A percentile compares a stretch with the other conserved stretches of the same genome.
These are phyloP conservation scores for Litsea cubeba DNA, from an alignment of 164 flowering plant genomes.

Conservation along the genomic window DNA sequence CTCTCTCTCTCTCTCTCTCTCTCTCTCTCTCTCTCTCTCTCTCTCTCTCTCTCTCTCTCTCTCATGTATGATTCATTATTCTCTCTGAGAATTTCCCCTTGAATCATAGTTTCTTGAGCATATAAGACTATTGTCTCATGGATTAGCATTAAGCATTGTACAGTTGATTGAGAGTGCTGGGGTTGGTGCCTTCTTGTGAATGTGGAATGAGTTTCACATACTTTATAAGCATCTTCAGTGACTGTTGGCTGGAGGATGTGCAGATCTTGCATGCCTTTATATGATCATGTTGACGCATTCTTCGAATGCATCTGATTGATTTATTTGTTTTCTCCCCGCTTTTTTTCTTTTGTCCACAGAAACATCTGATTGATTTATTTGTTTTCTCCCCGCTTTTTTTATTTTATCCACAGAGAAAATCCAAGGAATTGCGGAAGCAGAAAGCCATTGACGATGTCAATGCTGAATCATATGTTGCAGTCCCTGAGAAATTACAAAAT, in stretches of 20 bases:
- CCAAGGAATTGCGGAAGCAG: slow-evolving; percentile 51
- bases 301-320: not conserved
- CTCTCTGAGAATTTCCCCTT: too few species aligned
- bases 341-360: slow-evolving; percentile 31
- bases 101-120: too few species aligned
- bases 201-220: too few species aligned
- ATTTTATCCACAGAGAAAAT: slow-evolving; percentile 46
- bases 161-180: too few species aligned
- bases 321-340: not conserved
- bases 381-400: not conserved
- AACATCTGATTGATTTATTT: slow-evolving; percentile 18
- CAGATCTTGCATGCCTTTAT: too few species aligned
- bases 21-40: too few species aligned
- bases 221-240: not conserved
- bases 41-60: too few species aligned
- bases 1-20: too few species aligned
- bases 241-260: not conserved
- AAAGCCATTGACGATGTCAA: slow-evolving; percentile 41
- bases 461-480: slow-evolving; percentile 50
- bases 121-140: too few species aligned
- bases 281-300: not conserved
- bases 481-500: slow-evolving; percentile 28
- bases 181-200: too few species aligned
- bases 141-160: too few species aligned
- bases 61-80: too few species aligned